Conservation (phyloP, 352 stramenopile species). For the Vaucheria bursata region DNA sequence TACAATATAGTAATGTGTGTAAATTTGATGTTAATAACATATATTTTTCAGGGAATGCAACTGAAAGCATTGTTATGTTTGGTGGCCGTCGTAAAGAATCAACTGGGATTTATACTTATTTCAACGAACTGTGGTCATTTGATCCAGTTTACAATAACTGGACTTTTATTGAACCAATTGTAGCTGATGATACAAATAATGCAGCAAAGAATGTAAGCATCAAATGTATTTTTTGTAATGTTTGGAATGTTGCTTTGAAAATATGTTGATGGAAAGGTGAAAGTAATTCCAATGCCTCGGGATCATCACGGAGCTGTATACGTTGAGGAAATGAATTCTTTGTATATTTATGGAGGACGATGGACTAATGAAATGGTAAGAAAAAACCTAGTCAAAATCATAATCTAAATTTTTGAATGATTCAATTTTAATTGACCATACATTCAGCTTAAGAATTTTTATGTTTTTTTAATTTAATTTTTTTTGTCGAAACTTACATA, state of each 20-base stretch:
- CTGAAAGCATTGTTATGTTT: background rate
- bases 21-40: no score
- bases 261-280: background rate
- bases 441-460: no score
- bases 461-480: no score
- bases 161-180: conserved; percentile 14
- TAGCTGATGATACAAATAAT: conserved; percentile 11
- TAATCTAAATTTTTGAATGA: no score
- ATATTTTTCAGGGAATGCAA: no score
- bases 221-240: background rate
- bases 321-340: conserved; percentile 15
- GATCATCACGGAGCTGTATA: background rate
- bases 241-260: background rate
- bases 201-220: conserved; percentile 4
- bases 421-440: no score
- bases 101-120: conserved; percentile 12
- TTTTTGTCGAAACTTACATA: no score
- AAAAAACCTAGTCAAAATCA: no score
- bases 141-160: conserved; percentile 15
- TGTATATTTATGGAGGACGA: conserved; percentile 25
- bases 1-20: no score
- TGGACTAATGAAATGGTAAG: conserved; percentile 12
- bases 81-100: background rate
- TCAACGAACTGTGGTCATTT: conserved; percentile 30
- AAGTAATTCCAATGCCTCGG: background rate